Evolutionary conservation across 2,329 filamentous ascomycete species (phyloP).

Genomic region (Hypocreales sp.): DNA sequence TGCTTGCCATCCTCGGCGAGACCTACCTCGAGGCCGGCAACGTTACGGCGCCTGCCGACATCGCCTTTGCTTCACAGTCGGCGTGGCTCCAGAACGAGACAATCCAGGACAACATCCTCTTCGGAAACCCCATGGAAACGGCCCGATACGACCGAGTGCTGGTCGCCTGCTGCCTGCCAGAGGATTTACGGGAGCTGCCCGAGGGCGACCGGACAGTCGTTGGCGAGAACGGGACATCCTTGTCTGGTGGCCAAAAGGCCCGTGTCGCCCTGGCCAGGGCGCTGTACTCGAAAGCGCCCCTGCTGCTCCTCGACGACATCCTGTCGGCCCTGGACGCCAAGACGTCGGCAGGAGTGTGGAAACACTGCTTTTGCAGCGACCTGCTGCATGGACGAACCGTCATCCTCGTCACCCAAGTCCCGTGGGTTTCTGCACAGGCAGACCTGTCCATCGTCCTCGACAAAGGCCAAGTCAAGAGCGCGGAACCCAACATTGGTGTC

Average conservation of each 20-base stretch:
- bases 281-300: conserved; percentile 37
- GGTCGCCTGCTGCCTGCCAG: conserved; percentile 35
- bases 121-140: conserved; percentile 33
- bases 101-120: conserved; percentile 38
- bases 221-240: conserved; percentile 37
- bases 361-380: conserved; percentile 40
- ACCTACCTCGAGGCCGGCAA: conserved; percentile 31
- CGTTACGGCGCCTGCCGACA: conserved; percentile 32
- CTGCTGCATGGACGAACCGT: conserved; percentile 36
- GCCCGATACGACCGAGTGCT: conserved; percentile 38
- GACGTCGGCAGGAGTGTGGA: conserved; percentile 39
- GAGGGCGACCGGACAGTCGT: conserved; percentile 34
- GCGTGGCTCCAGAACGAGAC: conserved; percentile 43
- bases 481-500: conserved; percentile 29
- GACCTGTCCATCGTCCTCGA: conserved; percentile 31
- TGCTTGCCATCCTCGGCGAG: conserved; percentile 38
- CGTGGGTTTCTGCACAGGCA: conserved; percentile 34
- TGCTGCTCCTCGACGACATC: conserved; percentile 42
- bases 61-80: conserved; percentile 41
- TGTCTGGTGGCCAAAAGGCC: conserved; percentile 42
- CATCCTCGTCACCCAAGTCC: conserved; percentile 40
- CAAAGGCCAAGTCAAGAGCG: conserved; percentile 23
- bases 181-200: conserved; percentile 34
- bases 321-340: conserved; percentile 45
- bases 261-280: conserved; percentile 40